phyloP scores from a whole-genome alignment of 2,329 filamentous ascomycete genomes.

The Exophiala alcalophila region DNA sequence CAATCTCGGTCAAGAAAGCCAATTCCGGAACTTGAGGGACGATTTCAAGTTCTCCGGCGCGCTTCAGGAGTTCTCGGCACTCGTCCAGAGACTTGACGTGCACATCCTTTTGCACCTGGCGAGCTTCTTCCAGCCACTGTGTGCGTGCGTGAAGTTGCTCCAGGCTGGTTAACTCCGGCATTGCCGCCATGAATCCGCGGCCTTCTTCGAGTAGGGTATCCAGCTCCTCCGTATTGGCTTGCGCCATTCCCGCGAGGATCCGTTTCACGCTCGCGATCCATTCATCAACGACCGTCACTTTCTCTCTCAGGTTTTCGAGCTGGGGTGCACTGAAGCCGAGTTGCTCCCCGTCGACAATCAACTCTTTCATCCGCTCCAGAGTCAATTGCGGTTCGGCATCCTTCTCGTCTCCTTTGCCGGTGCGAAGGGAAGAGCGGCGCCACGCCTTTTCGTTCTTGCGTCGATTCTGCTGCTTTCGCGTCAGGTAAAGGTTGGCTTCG shows the following conservation, averaged over 20 bases:
- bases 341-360: slow-evolving; percentile 78
- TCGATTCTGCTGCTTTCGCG: slow-evolving; percentile 94
- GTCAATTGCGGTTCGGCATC: slow-evolving; percentile 76
- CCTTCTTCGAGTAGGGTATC: slow-evolving; percentile 90
- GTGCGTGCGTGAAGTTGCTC: slow-evolving; percentile 78
- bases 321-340: slow-evolving; percentile 93
- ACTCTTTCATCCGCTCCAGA: slow-evolving; percentile 79
- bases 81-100: slow-evolving; percentile 71
- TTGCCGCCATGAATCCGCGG: slow-evolving; percentile 83
- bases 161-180: slow-evolving; percentile 80
- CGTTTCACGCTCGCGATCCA: slow-evolving; percentile 75
- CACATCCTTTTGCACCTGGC: slow-evolving; percentile 60
- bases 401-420: slow-evolving; percentile 77
- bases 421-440: slow-evolving; percentile 68
- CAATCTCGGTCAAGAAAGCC: slow-evolving; percentile 70
- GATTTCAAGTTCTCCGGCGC: slow-evolving; percentile 74
- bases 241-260: slow-evolving; percentile 64
- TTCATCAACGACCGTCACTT: slow-evolving; percentile 75
- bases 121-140: slow-evolving; percentile 81
- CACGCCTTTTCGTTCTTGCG: slow-evolving; percentile 90
- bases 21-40: slow-evolving; percentile 77
- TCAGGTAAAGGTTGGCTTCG: slow-evolving; percentile 92
- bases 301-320: slow-evolving; percentile 79
- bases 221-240: slow-evolving; percentile 68
- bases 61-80: slow-evolving; percentile 72